Conservation (phyloP, 345 rosid species). For the Linum lewisii region DNA sequence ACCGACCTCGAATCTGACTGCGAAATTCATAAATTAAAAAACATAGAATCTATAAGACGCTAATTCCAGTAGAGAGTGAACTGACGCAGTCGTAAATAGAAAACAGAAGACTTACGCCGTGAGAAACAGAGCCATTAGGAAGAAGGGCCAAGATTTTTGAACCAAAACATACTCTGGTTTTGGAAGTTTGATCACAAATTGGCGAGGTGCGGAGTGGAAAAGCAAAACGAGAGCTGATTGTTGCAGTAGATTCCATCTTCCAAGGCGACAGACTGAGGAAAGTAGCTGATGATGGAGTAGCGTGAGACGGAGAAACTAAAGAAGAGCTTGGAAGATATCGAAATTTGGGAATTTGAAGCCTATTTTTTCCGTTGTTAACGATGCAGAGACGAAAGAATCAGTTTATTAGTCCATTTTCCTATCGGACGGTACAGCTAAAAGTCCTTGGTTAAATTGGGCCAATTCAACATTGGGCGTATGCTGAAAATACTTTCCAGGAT, state of each 20-base stretch:
- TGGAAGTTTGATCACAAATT: background rate
- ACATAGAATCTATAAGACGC: constrained; percentile 7
- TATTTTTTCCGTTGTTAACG: background rate
- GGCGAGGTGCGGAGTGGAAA: background rate
- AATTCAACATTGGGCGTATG: too few relatives aligned
- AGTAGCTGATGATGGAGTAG: background rate
- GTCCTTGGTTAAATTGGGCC: too few relatives aligned
- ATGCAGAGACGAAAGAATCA: background rate
- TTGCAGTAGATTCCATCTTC: background rate
- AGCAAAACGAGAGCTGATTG: background rate
- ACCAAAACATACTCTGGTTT: background rate
- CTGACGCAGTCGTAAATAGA: too few relatives aligned
- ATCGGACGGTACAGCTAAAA: too few relatives aligned
- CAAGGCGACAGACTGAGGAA: background rate
- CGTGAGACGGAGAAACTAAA: background rate
- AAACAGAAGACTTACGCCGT: background rate
- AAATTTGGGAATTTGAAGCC: background rate
- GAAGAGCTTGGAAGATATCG: background rate
- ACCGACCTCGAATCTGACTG: constrained; percentile 1
- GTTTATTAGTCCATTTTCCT: too few relatives aligned
- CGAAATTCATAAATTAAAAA: background rate
- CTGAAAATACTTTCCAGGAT: too few relatives aligned
- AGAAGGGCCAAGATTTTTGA: background rate
- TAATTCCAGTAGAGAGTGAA: background rate
- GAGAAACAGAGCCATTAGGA: constrained; percentile 4